phyloP scores from a whole-genome alignment of 2,329 filamentous ascomycete genomes.

The Penicillium polonicum region DNA sequence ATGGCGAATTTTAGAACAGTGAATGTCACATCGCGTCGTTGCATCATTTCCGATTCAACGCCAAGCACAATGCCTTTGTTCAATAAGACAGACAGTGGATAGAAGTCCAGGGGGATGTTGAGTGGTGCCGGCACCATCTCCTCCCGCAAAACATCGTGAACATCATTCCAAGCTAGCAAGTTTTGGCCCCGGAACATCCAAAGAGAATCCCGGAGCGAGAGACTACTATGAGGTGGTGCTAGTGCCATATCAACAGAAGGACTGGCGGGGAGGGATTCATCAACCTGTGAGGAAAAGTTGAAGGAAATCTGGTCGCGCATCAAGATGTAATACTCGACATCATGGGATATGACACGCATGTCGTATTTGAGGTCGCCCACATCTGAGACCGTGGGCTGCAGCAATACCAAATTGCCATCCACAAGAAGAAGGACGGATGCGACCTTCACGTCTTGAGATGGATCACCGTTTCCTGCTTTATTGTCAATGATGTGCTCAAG shows the following conservation, averaged over 20 bases:
- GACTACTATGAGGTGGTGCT: conserved; percentile 46
- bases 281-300: conserved; percentile 48
- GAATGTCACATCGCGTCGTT: conserved; percentile 86
- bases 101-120: conserved; percentile 86
- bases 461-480: conserved; percentile 71
- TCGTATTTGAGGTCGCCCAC: conserved; percentile 90
- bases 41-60: conserved; percentile 88
- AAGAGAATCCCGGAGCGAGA: conserved; percentile 76
- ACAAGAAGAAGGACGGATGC: conserved; percentile 96
- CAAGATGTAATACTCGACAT: conserved; percentile 90
- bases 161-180: conserved; percentile 84
- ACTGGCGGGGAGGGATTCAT: conserved; percentile 50
- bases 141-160: conserved; percentile 76
- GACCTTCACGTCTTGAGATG: conserved; percentile 89
- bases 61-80: conserved; percentile 87
- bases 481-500: conserved; percentile 13
- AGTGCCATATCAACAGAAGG: conserved; percentile 49
- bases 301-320: conserved; percentile 76
- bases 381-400: conserved; percentile 82
- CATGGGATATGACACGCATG: conserved; percentile 94
- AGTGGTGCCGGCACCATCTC: conserved; percentile 73
- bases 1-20: conserved; percentile 86
- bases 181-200: conserved; percentile 92
- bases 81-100: conserved; percentile 83
- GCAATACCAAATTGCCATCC: conserved; percentile 89